phyloP scores from a whole-genome alignment of 352 stramenopile genomes.

The Aphanomyces invadans region DNA sequence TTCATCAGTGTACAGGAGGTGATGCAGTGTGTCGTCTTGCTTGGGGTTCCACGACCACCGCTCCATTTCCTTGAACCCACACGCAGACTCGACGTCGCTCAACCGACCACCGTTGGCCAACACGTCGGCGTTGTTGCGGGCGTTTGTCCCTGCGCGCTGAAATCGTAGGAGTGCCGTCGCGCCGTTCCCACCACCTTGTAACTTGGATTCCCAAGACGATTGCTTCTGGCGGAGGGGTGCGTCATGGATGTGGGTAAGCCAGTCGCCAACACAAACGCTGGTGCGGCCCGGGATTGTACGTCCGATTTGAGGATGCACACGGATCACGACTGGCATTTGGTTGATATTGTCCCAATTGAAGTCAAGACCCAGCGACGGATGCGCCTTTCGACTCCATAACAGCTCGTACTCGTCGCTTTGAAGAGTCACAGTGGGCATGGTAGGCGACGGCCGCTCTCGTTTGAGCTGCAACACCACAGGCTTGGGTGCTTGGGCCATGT shows the following conservation, averaged over 20 bases:
- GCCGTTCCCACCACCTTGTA: neutral
- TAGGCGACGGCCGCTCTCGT: constrained; percentile 47
- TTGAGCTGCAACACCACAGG: constrained; percentile 65
- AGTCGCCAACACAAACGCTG: constrained; percentile 15
- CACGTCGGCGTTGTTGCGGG: constrained; percentile 62
- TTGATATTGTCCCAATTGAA: constrained; percentile 51
- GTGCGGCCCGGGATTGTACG: neutral
- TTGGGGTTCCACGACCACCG: constrained; percentile 26
- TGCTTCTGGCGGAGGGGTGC: neutral
- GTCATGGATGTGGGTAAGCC: constrained; percentile 17
- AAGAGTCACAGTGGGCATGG: constrained; percentile 36
- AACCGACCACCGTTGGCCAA: constrained; percentile 44
- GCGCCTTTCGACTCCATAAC: constrained; percentile 75
- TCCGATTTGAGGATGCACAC: constrained; percentile 25
- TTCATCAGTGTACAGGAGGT: constrained; percentile 86
- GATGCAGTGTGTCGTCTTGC: constrained; percentile 77
- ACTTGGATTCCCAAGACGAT: constrained; percentile 24
- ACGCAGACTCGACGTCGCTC: constrained; percentile 44
- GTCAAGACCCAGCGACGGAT: constrained; percentile 49
- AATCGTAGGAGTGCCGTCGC: constrained; percentile 8
- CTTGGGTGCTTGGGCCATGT: constrained; percentile 77
- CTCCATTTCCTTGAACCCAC: neutral
- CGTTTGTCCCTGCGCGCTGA: constrained; percentile 29
- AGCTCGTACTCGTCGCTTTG: constrained; percentile 83
- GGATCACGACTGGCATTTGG: constrained; percentile 24